Conservation (phyloP, 176 grass and related monocot genomes). For the Dactylis glomerata region DNA sequence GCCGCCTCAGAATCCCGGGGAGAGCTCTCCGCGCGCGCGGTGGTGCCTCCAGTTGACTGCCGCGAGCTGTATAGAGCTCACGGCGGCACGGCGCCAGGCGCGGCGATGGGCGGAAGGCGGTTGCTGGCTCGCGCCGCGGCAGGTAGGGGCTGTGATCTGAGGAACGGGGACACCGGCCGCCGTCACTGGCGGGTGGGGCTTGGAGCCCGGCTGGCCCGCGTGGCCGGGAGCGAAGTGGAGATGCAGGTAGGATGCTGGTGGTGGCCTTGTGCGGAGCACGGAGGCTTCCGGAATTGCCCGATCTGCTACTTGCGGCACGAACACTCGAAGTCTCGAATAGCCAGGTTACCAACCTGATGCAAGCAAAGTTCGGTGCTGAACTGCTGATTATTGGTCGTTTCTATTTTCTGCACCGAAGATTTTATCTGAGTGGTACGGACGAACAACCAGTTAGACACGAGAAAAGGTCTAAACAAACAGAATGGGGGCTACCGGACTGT, state of each 20-base stretch:
- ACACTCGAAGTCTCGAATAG: neutral
- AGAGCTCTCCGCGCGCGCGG: conserved; percentile 4
- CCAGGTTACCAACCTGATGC: neutral
- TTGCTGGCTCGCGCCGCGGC: neutral
- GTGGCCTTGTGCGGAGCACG: neutral
- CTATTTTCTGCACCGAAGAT: neutral
- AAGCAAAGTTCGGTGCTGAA: neutral
- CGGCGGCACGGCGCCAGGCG: conserved; percentile 15
- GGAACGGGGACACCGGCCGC: neutral
- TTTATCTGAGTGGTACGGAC: neutral
- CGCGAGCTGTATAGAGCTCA: neutral
- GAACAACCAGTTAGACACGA: neutral
- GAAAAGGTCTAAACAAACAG: neutral
- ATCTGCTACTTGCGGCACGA: neutral
- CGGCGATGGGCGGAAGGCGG: conserved; percentile 29
- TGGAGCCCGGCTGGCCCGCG: neutral
- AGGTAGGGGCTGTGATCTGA: neutral
- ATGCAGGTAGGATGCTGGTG: neutral
- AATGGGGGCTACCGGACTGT: neutral
- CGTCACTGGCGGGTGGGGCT: neutral
- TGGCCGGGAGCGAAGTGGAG: neutral
- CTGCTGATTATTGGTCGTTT: neutral
- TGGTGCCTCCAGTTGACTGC: neutral
- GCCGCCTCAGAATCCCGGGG: too few species aligned
- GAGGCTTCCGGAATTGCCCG: conserved; percentile 9